phyloP scores from a whole-genome alignment of 768 basidiomycete genomes.

The Termitomyces sp. region DNA sequence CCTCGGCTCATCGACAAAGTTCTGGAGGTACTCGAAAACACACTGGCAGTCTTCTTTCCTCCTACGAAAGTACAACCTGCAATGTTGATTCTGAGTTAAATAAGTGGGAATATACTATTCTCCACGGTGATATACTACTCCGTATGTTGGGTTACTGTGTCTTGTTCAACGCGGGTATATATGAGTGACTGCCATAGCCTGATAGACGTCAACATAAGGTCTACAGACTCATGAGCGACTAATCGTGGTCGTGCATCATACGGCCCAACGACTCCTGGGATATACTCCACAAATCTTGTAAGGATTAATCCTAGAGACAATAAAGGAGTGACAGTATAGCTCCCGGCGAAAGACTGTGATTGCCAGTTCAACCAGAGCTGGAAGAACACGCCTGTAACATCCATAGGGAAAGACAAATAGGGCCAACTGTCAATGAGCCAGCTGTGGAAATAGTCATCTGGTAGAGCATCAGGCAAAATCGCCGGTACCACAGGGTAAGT shows the following conservation, averaged over 20 bases:
- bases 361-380: conserved; percentile 22
- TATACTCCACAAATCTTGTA: background rate
- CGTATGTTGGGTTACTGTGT: background rate
- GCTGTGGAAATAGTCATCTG: conserved; percentile 4
- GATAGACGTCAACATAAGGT: background rate
- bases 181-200: conserved; percentile 6
- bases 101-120: background rate
- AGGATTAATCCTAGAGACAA: background rate
- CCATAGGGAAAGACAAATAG: conserved; percentile 10
- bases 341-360: conserved; percentile 20
- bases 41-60: too few relatives aligned
- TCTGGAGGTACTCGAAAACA: too few relatives aligned
- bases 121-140: background rate
- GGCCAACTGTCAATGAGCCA: conserved; percentile 8
- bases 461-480: background rate
- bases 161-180: conserved; percentile 4
- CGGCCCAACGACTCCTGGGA: conserved; percentile 8
- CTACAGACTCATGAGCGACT: conserved; percentile 4
- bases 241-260: conserved; percentile 7
- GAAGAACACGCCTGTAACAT: conserved; percentile 11
- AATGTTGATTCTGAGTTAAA: too few relatives aligned
- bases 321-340: conserved; percentile 10
- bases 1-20: too few relatives aligned
- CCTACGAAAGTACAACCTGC: too few relatives aligned
- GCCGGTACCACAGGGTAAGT: conserved; percentile 5